Evolutionary conservation across 23 red algal species (phyloP).

Genomic region (Gracilaria gracilis): DNA sequence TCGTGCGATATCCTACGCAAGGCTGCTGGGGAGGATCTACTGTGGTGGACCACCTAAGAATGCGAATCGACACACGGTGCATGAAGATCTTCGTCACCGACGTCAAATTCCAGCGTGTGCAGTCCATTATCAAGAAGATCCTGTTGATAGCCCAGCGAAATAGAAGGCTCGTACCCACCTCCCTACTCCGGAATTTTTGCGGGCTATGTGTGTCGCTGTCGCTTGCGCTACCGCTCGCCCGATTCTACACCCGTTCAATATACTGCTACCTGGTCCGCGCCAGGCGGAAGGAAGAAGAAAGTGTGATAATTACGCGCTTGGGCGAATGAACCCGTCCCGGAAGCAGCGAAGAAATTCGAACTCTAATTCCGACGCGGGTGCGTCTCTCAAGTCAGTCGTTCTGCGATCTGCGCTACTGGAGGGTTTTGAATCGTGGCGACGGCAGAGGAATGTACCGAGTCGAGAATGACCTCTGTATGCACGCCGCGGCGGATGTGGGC

Average conservation of each 20-base stretch:
- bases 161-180: not conserved
- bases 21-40: not conserved
- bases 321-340: no score
- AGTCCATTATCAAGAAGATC: not conserved
- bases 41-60: not conserved
- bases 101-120: not conserved
- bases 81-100: not conserved
- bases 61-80: not conserved
- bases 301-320: no score
- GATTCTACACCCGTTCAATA: conserved; percentile 20
- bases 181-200: conserved; percentile 33
- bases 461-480: not conserved
- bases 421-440: not conserved
- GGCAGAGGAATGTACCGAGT: not conserved
- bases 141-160: conserved; percentile 1
- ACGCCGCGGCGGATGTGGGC: not conserved
- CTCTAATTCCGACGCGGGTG: no score
- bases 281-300: no score
- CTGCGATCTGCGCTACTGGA: conserved; percentile 9
- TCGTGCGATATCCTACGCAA: not conserved
- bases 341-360: no score
- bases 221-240: conserved; percentile 15
- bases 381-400: conserved; percentile 1
- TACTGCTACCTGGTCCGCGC: no score
- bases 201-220: conserved; percentile 25